Percentiles rank a stretch among this genome's conserved stretches.
These are phyloP conservation scores for Zygoascus tannicola DNA, from an alignment of 805 yeast species.

Conservation along the genomic window DNA sequence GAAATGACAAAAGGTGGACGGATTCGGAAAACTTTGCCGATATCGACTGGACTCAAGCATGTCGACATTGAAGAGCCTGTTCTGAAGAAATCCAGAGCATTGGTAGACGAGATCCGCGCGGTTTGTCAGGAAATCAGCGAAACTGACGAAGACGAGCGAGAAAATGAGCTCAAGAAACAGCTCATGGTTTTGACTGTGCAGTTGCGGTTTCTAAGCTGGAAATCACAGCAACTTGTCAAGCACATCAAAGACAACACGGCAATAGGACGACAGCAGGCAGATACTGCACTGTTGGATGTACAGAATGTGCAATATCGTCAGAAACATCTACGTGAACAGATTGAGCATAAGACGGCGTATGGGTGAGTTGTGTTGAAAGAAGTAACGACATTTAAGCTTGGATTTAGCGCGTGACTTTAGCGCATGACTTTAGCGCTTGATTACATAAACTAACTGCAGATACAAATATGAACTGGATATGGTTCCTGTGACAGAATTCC, in stretches of 20 bases:
- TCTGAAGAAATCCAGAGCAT: not conserved
- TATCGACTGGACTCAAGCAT: too few relatives aligned
- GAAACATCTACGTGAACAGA: slow-evolving; percentile 16
- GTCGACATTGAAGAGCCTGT: not conserved
- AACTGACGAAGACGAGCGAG: not conserved
- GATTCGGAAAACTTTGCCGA: too few relatives aligned
- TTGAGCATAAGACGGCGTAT: slow-evolving; percentile 14
- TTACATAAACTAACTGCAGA: slow-evolving; percentile 2
- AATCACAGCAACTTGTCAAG: slow-evolving; percentile 14
- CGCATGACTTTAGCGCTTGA: slow-evolving; percentile 7
- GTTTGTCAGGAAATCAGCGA: not conserved
- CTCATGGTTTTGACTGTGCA: slow-evolving; percentile 11
- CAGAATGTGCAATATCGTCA: slow-evolving; percentile 23
- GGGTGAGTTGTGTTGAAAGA: slow-evolving; percentile 3
- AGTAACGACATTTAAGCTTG: too few relatives aligned
- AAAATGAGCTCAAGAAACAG: slow-evolving; percentile 6
- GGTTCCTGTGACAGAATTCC: slow-evolving; percentile 17
- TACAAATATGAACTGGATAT: slow-evolving; percentile 17
- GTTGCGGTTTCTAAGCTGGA: slow-evolving; percentile 15
- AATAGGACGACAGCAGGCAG: slow-evolving; percentile 14
- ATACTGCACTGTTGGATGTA: slow-evolving; percentile 15
- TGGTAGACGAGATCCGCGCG: not conserved
- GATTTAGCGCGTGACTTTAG: slow-evolving; percentile 2
- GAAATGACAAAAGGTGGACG: too few relatives aligned
- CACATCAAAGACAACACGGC: slow-evolving; percentile 15